Evolutionary conservation across 345 rosid species (phyloP), one percentile per base, ranked within the genome.

Genomic region (Anastatica hierochuntica): DNA sequence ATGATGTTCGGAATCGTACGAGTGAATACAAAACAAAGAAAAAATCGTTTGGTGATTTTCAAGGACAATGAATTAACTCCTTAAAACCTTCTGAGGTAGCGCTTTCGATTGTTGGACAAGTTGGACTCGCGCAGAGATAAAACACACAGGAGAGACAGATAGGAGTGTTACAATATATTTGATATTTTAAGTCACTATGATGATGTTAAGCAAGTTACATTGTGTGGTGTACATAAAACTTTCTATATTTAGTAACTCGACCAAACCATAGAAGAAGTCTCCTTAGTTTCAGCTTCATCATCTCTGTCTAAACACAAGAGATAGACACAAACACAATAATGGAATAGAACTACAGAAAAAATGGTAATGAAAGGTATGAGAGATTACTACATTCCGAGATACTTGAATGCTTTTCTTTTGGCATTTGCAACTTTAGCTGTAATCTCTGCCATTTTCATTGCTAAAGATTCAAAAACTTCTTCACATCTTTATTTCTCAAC

Each of bases 321-420:
- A 34, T 16, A 49, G 15, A 42, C 33, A 43, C 29, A 34, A 31
- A 33, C 19, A 12, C 10, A 48, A 5, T 7, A 34, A 19, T 42
- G 24, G 24, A 24, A 33, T 41, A 40, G 24, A 30, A 49, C 47
- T 7, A 29, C 8, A 51, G 64, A 36, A 51, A 36, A 2, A 2
- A 21, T 2, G 24, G 9, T 12, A 14, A 8, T 38, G 36, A 11
- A 15, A 60, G 37, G 43, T 19, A 66, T 66, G 71, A 66, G 27
- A 51, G 60, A 52, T 51, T 50, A 52, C 60, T 50, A 52, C 60
- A 59, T 58, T 30, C 59, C 71, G 1, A 66, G 31, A 38, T 52
- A 43, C 71, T 44, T 66, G 60, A 66, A 66, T 15, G 60, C 60
- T 1, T 51, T 66, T 51, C 65, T 66, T 23, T 66, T 66, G 58